A percentile compares a stretch with the other conserved stretches of the same genome.
These are phyloP conservation scores for Colletotrichum sp. DNA, from an alignment of 2,329 filamentous ascomycete species.

Conservation along the genomic window DNA sequence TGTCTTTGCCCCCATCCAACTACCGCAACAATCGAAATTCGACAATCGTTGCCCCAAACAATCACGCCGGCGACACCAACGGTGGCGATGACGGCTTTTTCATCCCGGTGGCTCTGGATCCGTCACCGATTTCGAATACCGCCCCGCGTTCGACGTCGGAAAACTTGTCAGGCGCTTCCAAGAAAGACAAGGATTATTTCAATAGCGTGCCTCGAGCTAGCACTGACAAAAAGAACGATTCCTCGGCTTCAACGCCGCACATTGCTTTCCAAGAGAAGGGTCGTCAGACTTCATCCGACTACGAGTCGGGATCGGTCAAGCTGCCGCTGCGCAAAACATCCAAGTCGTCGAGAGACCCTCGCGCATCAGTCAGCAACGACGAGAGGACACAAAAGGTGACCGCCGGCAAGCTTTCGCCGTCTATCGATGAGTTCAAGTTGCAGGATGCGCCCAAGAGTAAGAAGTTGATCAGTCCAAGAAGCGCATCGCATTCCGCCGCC, in stretches of 20 bases:
- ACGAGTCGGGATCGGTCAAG: slow-evolving; percentile 52
- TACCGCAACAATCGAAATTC: slow-evolving; percentile 83
- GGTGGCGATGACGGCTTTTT: slow-evolving; percentile 69
- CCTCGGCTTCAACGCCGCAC: slow-evolving; percentile 74
- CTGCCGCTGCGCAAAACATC: slow-evolving; percentile 52
- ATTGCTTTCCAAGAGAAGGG: slow-evolving; percentile 91
- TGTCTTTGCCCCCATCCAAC: slow-evolving; percentile 74
- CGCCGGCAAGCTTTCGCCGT: slow-evolving; percentile 42
- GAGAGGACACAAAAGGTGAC: slow-evolving; percentile 41
- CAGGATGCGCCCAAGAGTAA: slow-evolving; percentile 79
- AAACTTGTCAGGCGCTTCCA: slow-evolving; percentile 45
- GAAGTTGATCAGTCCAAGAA: slow-evolving; percentile 46
- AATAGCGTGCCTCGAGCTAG: slow-evolving; percentile 43
- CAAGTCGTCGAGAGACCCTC: slow-evolving; percentile 41
- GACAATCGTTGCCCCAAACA: slow-evolving; percentile 56
- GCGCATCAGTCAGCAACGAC: slow-evolving; percentile 12
- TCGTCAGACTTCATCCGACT: slow-evolving; percentile 66
- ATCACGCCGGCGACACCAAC: slow-evolving; percentile 40
- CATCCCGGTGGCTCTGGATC: slow-evolving; percentile 78
- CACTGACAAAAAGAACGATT: slow-evolving; percentile 52
- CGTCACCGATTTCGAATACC: slow-evolving; percentile 62
- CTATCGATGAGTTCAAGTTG: slow-evolving; percentile 72
- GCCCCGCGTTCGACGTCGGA: slow-evolving; percentile 62
- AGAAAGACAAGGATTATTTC: slow-evolving; percentile 67
- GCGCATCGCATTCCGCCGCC: slow-evolving; percentile 48